A percentile compares a stretch with the other conserved stretches of the same genome.
Conservation (phyloP, 129 eudicot species). For the Escallonia herrerae region DNA sequence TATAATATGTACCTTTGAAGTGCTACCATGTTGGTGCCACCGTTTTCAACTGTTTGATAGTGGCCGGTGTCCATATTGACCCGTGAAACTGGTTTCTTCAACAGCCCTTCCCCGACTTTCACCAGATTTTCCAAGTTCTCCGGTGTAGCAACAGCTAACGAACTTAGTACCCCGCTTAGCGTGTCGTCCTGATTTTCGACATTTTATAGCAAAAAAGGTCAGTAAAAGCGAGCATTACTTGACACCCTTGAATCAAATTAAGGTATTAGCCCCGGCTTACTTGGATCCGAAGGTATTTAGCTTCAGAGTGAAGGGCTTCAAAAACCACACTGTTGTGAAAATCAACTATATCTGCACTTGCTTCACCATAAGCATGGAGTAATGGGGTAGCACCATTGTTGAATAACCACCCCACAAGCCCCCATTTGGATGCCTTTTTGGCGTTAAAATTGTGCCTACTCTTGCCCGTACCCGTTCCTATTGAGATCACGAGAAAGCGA, state of each 20-base stretch:
- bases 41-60: constrained; percentile 22
- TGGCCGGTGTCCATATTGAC: constrained; percentile 34
- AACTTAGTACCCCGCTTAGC: constrained; percentile 30
- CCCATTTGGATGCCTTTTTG: constrained; percentile 46
- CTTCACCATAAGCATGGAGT: constrained; percentile 33
- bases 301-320: constrained; percentile 32
- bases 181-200: constrained; percentile 39
- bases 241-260: background rate
- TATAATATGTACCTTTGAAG: constrained; percentile 26
- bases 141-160: constrained; percentile 34
- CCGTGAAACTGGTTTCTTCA: constrained; percentile 41
- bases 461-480: constrained; percentile 48
- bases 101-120: constrained; percentile 36
- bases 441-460: constrained; percentile 30
- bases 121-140: constrained; percentile 41
- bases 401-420: constrained; percentile 41
- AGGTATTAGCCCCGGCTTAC: constrained; percentile 8
- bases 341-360: constrained; percentile 44
- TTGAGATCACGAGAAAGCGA: constrained; percentile 38
- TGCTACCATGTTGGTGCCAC: constrained; percentile 41
- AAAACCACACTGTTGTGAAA: constrained; percentile 31
- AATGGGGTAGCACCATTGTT: constrained; percentile 40
- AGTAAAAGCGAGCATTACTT: background rate
- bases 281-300: constrained; percentile 52
- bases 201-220: no score